These are phyloP conservation scores for Ascocoryne sarcoides DNA, from an alignment of 2,329 filamentous ascomycete species.

Conservation along the genomic window DNA sequence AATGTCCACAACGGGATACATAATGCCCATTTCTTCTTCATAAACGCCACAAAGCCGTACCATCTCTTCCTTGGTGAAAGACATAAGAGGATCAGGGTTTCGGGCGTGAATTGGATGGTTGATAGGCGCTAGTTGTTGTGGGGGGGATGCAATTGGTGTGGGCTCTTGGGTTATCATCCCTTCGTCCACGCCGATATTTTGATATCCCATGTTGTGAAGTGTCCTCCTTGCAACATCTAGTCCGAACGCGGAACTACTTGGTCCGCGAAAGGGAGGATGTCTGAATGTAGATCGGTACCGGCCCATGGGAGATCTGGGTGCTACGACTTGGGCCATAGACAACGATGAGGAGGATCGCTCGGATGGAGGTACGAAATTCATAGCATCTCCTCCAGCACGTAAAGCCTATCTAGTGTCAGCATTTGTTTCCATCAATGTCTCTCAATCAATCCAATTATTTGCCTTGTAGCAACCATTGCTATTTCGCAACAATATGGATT, in stretches of 20 bases:
- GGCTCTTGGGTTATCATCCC: conserved; percentile 45
- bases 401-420: conserved; percentile 19
- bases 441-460: too few relatives aligned
- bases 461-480: too few relatives aligned
- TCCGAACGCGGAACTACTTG: conserved; percentile 77
- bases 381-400: conserved; percentile 13
- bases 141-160: conserved; percentile 33
- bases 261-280: conserved; percentile 65
- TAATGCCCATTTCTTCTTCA: conserved; percentile 83
- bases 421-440: too few relatives aligned
- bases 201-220: conserved; percentile 82
- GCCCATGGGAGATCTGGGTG: conserved; percentile 17
- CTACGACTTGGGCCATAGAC: conserved; percentile 21
- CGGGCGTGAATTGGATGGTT: conserved; percentile 2
- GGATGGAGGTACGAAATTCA: conserved; percentile 13
- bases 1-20: conserved; percentile 82
- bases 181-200: conserved; percentile 55
- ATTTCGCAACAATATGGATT: too few relatives aligned
- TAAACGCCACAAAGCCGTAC: conserved; percentile 69
- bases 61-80: conserved; percentile 70
- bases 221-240: conserved; percentile 82
- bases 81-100: conserved; percentile 69
- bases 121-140: neutral
- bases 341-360: conserved; percentile 24
- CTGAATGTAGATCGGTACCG: conserved; percentile 17